phyloP scores from a whole-genome alignment of 768 basidiomycete genomes.

The Agaricus sinodeliciosus region DNA sequence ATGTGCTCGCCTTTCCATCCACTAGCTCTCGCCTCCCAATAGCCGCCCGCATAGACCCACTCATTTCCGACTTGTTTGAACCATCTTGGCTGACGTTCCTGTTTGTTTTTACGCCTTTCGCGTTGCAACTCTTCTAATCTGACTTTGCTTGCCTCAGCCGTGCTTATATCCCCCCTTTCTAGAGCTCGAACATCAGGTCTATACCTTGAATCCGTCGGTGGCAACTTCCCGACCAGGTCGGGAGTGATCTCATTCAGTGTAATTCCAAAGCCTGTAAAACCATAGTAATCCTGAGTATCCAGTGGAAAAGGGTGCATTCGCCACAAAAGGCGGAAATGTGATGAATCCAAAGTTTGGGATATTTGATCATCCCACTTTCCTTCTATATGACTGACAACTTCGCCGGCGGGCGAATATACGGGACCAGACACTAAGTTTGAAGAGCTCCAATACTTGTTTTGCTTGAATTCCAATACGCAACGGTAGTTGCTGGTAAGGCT shows the following conservation, averaged over 20 bases:
- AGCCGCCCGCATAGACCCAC: constrained; percentile 74
- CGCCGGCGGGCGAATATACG: constrained; percentile 47
- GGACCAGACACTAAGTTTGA: constrained; percentile 65
- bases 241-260: constrained; percentile 75
- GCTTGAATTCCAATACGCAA: constrained; percentile 81
- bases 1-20: constrained; percentile 52
- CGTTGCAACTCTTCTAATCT: constrained; percentile 74
- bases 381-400: constrained; percentile 58
- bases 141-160: constrained; percentile 67
- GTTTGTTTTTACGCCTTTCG: constrained; percentile 54
- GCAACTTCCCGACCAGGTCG: constrained; percentile 56
- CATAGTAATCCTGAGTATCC: constrained; percentile 66
- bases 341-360: constrained; percentile 58
- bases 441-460: constrained; percentile 78
- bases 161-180: constrained; percentile 67
- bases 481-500: constrained; percentile 48
- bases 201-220: constrained; percentile 76
- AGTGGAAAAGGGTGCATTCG: constrained; percentile 67
- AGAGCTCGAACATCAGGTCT: constrained; percentile 80
- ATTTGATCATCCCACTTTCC: constrained; percentile 89
- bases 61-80: constrained; percentile 65
- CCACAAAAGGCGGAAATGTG: constrained; percentile 74
- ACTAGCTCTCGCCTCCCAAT: constrained; percentile 70
- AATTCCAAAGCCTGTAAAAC: constrained; percentile 75
- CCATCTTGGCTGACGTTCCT: constrained; percentile 64